Base-by-base conservation (phyloP, 148 eudicot genomes). In the Chenopodium formosanum region DNA sequence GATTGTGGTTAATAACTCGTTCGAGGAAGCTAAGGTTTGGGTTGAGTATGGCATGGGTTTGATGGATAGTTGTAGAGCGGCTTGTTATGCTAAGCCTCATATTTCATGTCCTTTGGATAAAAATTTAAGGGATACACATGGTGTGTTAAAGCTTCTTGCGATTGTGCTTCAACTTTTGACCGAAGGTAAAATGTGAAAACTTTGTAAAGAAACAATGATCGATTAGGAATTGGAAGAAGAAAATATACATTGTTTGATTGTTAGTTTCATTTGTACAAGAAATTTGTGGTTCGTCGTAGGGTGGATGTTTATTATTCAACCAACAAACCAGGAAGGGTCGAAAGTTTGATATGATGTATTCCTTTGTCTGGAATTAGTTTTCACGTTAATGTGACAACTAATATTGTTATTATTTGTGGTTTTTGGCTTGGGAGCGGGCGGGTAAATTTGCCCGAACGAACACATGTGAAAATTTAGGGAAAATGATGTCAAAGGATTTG, bases 21-120 rank as follows among this genome's bases (percentile, higher is more conserved):
- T 79, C 66, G 46, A 46, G 1, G 86, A 79, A 27, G 86, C 82
- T 2, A 83, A 74, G 44, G 82, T 82, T 40, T 83, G 86, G 86
- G 86, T 79, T 22, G 47, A 60, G 10, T 79, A 83, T 70, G 83
- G 76, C 1, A 75, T 83, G 16, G 82, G 82, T 1, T 68, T 75
- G 52, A 58, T 75, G 70, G 60, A 76, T 75, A 74, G 79, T 79
- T 83, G 86, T 69, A 74, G 13, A 19, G 20, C 2, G 16, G 86
- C 80, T 46, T 83, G 86, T 8, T 46, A 13, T 22, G 86, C 48
- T 70, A 83, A 75, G 14, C 64, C 78, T 58, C 22, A 58, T 9
- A 19, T 29, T 60, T 19, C 0, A 13, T 83, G 86, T n/a, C 82
- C 80, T 68, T 70, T 83, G 71, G 22, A 10, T 0, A 22, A 68